A percentile compares a stretch with the other conserved stretches of the same genome.
These are phyloP conservation scores for Metschnikowia sp. DNA, from an alignment of 805 yeast species.

Conservation along the genomic window DNA sequence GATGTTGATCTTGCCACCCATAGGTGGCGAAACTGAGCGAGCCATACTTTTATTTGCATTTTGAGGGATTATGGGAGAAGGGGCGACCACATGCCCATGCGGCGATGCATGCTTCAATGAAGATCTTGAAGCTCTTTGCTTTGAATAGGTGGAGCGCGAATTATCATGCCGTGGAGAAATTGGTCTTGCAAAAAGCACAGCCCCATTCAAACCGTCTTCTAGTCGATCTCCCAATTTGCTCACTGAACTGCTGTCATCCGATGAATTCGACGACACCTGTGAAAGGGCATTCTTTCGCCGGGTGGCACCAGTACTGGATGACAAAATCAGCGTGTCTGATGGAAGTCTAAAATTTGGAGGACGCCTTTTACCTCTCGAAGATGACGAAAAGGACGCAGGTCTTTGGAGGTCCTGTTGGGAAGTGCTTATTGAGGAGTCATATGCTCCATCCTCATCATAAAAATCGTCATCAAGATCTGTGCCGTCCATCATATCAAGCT, in stretches of 20 bases:
- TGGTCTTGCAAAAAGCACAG: conserved; percentile 1
- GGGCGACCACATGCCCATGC: conserved; percentile 6
- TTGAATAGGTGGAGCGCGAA: neutral
- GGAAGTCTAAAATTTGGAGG: conserved; percentile 34
- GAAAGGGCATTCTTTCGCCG: conserved; percentile 28
- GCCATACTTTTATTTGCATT: neutral
- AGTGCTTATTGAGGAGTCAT: conserved; percentile 37
- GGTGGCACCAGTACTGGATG: conserved; percentile 27
- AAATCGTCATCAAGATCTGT: conserved; percentile 37
- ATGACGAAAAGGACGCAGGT: conserved; percentile 14
- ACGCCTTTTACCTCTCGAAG: conserved; percentile 19
- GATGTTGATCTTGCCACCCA: neutral
- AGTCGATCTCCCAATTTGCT: conserved; percentile 9
- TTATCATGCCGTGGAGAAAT: conserved; percentile 5
- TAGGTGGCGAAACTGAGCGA: conserved; percentile 11
- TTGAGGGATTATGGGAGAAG: conserved; percentile 9
- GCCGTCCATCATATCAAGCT: conserved; percentile 37
- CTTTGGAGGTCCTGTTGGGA: conserved; percentile 27
- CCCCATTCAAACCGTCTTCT: conserved; percentile 6
- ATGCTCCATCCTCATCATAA: conserved; percentile 33
- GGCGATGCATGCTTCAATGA: neutral
- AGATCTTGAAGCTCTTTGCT: neutral
- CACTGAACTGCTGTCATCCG: conserved; percentile 30
- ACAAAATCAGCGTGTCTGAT: conserved; percentile 34
- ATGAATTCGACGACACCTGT: conserved; percentile 36